Percentiles rank a stretch among this genome's conserved stretches.
Conservation (phyloP, 768 basidiomycete species). For the Amanita jacksonii region DNA sequence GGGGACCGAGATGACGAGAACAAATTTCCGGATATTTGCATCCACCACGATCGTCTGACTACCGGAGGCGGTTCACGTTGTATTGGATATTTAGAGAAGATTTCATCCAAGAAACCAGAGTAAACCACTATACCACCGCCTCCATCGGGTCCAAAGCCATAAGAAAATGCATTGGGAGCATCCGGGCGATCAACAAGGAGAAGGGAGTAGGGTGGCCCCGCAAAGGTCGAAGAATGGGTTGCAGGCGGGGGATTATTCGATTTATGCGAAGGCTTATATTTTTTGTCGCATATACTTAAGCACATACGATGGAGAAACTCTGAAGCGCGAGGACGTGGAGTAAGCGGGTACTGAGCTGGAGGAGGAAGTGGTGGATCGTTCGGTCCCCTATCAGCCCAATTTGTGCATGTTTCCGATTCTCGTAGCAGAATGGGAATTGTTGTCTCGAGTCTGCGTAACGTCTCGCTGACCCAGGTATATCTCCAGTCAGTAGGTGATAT, state of each 20-base stretch:
- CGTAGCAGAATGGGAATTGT: conserved; percentile 60
- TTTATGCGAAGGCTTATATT: too few species aligned
- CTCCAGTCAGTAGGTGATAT: conserved; percentile 83
- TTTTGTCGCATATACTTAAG: conserved; percentile 30
- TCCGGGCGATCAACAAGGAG: conserved; percentile 84
- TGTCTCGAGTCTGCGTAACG: conserved; percentile 66
- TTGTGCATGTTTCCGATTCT: conserved; percentile 43
- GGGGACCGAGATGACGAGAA: conserved; percentile 23
- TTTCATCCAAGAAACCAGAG: conserved; percentile 86
- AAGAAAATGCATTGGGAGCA: conserved; percentile 85
- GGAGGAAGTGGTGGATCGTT: conserved; percentile 63
- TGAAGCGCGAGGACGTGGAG: conserved; percentile 72
- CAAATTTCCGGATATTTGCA: conserved; percentile 37
- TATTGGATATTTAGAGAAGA: conserved; percentile 44
- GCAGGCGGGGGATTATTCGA: conserved; percentile 19
- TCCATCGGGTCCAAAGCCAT: conserved; percentile 88
- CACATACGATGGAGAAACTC: conserved; percentile 57
- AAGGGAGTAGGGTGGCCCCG: conserved; percentile 85
- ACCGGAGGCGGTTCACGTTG: conserved; percentile 11
- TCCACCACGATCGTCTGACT: conserved; percentile 32
- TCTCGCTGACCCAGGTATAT: conserved; percentile 76
- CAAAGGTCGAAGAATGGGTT: conserved; percentile 35
- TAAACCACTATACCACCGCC: conserved; percentile 93
- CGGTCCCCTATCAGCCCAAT: conserved; percentile 45
- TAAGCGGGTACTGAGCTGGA: conserved; percentile 70